Evolutionary conservation across 345 rosid species (phyloP).

Genomic region (Populus simonii): DNA sequence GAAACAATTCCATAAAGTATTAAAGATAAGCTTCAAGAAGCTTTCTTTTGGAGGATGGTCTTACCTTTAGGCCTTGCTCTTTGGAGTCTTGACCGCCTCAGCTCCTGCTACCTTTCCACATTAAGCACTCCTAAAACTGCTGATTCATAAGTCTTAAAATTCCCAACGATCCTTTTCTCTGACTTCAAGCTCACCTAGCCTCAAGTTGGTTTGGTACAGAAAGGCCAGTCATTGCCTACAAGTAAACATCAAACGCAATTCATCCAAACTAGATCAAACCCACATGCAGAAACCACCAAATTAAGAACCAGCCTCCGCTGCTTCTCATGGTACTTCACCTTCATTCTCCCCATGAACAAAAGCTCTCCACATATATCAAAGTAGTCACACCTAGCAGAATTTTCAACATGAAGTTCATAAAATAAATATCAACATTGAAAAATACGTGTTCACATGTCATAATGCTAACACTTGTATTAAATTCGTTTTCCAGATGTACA

Average conservation of each 20-base stretch:
- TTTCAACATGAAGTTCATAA: not conserved
- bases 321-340: constrained; percentile 40
- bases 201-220: constrained; percentile 58
- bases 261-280: constrained; percentile 63
- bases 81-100: constrained; percentile 76
- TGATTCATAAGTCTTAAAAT: constrained; percentile 79
- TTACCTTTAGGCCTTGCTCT: constrained; percentile 44
- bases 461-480: too few species aligned
- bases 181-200: constrained; percentile 83
- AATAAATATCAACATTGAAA: too few species aligned
- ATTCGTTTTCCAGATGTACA: too few species aligned
- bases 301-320: constrained; percentile 60
- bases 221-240: too few species aligned
- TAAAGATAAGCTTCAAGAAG: not conserved
- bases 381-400: constrained; percentile 59
- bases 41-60: too few species aligned
- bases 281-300: constrained; percentile 84
- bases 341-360: constrained; percentile 83
- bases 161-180: constrained; percentile 63
- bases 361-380: constrained; percentile 92
- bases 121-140: constrained; percentile 78
- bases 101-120: constrained; percentile 47
- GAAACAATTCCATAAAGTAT: not conserved
- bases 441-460: not conserved
- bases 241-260: too few species aligned